These are phyloP conservation scores for Pythium dissimile DNA, from an alignment of 352 stramenopile genomes.

Conservation along the genomic window DNA sequence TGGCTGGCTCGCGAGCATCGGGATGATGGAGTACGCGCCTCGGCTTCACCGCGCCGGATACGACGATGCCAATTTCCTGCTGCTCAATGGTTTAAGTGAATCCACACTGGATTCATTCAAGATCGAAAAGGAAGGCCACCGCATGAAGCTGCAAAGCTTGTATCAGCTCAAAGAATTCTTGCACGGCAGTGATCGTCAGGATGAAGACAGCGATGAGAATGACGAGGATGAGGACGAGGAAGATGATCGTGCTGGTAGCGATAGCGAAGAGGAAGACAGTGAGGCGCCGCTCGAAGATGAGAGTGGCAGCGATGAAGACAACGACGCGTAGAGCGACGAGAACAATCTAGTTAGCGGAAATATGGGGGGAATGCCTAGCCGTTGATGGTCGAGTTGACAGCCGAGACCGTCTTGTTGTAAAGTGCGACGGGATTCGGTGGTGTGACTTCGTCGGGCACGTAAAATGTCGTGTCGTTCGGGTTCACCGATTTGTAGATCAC, in stretches of 20 bases:
- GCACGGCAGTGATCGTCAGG: conserved; percentile 22
- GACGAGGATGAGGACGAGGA: conserved; percentile 4
- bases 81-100: conserved; percentile 42
- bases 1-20: conserved; percentile 70
- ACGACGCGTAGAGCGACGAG: background rate
- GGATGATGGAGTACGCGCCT: conserved; percentile 55
- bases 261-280: conserved; percentile 11
- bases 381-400: conserved; percentile 53
- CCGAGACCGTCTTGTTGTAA: conserved; percentile 74
- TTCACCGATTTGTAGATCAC: conserved; percentile 83
- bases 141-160: conserved; percentile 56
- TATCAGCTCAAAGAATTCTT: conserved; percentile 68
- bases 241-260: background rate
- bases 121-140: conserved; percentile 66
- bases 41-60: conserved; percentile 53
- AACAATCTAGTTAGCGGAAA: background rate
- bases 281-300: conserved; percentile 17
- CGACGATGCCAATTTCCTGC: conserved; percentile 64
- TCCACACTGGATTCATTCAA: conserved; percentile 51
- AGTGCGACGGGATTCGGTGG: conserved; percentile 64
- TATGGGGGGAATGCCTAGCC: conserved; percentile 2
- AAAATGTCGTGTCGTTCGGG: conserved; percentile 74
- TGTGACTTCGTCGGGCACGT: conserved; percentile 82
- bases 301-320: conserved; percentile 12
- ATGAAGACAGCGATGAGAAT: conserved; percentile 21